Evolutionary conservation across 345 rosid species (phyloP).

Genomic region (Arabidopsis suecica): DNA sequence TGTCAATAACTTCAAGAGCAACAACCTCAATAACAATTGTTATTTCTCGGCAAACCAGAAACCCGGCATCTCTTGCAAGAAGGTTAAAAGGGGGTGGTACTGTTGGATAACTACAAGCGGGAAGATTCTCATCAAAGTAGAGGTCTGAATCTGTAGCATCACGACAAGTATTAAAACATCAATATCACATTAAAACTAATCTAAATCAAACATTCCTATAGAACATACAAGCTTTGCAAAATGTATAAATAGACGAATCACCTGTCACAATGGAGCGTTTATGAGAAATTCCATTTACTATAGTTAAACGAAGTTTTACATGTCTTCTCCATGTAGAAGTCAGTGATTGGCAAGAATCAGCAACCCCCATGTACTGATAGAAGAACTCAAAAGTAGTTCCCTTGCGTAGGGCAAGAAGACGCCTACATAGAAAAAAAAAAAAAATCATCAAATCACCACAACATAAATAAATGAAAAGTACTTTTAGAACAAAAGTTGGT

Average conservation of each 20-base stretch:
- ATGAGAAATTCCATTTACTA: background rate
- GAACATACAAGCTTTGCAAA: background rate
- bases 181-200: background rate
- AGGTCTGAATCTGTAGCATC: slow-evolving; percentile 16
- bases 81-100: slow-evolving; percentile 8
- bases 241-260: background rate
- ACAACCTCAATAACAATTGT: slow-evolving; percentile 70
- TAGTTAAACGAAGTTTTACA: slow-evolving; percentile 1
- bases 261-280: background rate
- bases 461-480: no score
- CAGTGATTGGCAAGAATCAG: background rate
- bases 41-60: slow-evolving; percentile 57
- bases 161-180: background rate
- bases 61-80: background rate
- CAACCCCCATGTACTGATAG: background rate
- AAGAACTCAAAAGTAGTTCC: background rate
- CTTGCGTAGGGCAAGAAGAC: background rate
- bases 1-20: background rate
- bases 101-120: background rate
- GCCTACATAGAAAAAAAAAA: background rate
- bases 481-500: no score
- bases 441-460: background rate
- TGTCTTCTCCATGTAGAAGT: slow-evolving; percentile 17
- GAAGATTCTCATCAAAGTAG: slow-evolving; percentile 10
- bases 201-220: background rate